Evolutionary conservation across 495 filamentous ascomycete species (phyloP), one percentile per base, ranked within the genome.

Genomic region (Hyaloscypha variabilis): DNA sequence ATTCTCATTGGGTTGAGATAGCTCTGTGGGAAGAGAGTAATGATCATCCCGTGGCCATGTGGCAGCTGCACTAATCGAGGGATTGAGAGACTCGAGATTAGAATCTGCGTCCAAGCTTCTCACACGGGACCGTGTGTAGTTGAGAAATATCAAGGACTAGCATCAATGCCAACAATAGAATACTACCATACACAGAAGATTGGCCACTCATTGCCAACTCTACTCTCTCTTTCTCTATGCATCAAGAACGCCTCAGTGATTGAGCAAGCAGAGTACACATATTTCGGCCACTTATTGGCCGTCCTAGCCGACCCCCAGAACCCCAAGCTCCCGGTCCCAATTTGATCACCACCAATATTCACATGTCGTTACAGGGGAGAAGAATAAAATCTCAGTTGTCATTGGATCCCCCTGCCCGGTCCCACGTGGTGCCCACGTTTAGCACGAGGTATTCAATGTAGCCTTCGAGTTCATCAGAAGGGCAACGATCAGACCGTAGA

Each of bases 391-490:
- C 17, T 5, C 50, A 30, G 46, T 70, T 70, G 67, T 73, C 68
- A 31, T 42, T 67, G 50, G 62, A 46, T 67, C 58, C 61, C 63
- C 49, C 36, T 60, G 11, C 19, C 46, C 6, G 10, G 64, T 58
- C 8, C 50, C 19, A 28, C 14, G 57, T 31, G 42, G 39, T 30
- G 39, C 24, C 53, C 29, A 11, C 61, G 25, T 61, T 67, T 73
- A 70, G 58, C 71, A 73, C 10, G 58, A 62, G 63, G 80, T 83
- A 67, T 85, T 82, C 54, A 71, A 62, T 24, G 74, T 77, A 25
- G 86, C 85, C 81, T 90, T 91, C 62, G 94, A 93, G 90, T 97
- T 99, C 95, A 99, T 98, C 71, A 99, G 89, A 71, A 99, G 90
- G 66, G 95, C 95, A 66, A 99, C 95, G 75, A 99, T 99, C 71